Conservation (phyloP, 768 basidiomycete species). For the Pholiota microspora region DNA sequence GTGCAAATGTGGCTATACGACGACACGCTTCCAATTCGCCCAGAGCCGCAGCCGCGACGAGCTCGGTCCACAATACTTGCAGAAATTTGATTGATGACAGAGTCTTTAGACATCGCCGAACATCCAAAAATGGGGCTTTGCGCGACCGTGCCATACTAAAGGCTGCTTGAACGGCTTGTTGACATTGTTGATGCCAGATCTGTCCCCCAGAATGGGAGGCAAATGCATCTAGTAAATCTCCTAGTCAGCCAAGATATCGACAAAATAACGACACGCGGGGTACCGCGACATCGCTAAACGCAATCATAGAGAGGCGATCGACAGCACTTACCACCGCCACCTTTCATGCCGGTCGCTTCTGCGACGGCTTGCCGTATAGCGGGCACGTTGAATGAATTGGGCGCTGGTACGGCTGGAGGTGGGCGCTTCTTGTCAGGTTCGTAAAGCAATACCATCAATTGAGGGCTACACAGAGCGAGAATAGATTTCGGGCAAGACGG, state of each 20-base stretch:
- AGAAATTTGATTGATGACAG: constrained; percentile 62
- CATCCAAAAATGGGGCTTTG: constrained; percentile 63
- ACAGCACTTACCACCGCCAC: constrained; percentile 33
- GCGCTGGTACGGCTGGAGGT: constrained; percentile 11
- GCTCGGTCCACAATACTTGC: constrained; percentile 65
- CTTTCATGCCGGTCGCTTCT: constrained; percentile 34
- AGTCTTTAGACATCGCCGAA: constrained; percentile 62
- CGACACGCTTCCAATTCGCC: constrained; percentile 63
- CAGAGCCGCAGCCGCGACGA: constrained; percentile 48
- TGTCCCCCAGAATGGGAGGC: constrained; percentile 20
- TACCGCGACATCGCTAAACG: no score
- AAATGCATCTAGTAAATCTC: constrained; percentile 15
- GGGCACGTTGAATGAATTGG: constrained; percentile 16
- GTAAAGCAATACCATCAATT: constrained; percentile 44
- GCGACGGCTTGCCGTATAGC: constrained; percentile 38
- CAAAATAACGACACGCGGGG: background rate
- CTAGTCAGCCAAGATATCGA: constrained; percentile 9
- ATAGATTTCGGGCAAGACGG: constrained; percentile 65
- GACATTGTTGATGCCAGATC: constrained; percentile 52
- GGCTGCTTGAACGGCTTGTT: constrained; percentile 54
- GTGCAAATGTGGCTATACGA: constrained; percentile 64
- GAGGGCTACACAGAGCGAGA: constrained; percentile 58
- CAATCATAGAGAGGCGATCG: background rate
- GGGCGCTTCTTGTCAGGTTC: constrained; percentile 32
- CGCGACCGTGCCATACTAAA: constrained; percentile 57